Evolutionary conservation across 2,329 filamentous ascomycete species (phyloP).

Genomic region (Ilyonectria robusta): DNA sequence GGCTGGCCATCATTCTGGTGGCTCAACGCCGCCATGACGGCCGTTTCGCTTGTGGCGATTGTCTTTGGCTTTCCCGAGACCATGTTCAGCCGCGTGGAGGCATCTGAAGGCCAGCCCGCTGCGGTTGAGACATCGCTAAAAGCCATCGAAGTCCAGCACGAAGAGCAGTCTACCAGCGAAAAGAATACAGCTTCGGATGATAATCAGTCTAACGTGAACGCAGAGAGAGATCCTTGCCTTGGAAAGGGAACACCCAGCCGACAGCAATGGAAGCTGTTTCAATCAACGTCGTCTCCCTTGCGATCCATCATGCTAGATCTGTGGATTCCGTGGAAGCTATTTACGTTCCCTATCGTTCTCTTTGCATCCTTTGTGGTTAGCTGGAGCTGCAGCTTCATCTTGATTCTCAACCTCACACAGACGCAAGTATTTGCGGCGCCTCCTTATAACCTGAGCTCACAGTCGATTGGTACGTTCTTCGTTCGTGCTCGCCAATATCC

Average conservation of each 20-base stretch:
- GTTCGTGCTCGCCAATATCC: background rate
- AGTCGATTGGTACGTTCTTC: slow-evolving; percentile 13
- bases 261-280: slow-evolving; percentile 13
- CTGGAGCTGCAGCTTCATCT: slow-evolving; percentile 25
- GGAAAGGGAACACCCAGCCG: slow-evolving; percentile 10
- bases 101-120: background rate
- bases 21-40: slow-evolving; percentile 18
- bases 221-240: slow-evolving; percentile 14
- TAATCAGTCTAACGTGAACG: background rate
- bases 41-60: background rate
- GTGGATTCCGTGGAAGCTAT: slow-evolving; percentile 21
- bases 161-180: background rate
- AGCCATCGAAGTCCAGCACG: background rate
- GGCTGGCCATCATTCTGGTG: slow-evolving; percentile 22
- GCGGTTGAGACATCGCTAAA: background rate
- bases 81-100: slow-evolving; percentile 1
- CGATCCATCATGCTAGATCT: slow-evolving; percentile 10
- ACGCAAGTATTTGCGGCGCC: slow-evolving; percentile 25
- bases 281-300: background rate
- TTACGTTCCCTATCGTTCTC: slow-evolving; percentile 27
- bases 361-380: slow-evolving; percentile 28
- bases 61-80: slow-evolving; percentile 19
- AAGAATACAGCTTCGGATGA: background rate
- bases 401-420: slow-evolving; percentile 29
- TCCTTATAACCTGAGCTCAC: slow-evolving; percentile 32